These are phyloP conservation scores for Digitaria exilis DNA, from an alignment of 202 grass and related monocot species.

Conservation along the genomic window DNA sequence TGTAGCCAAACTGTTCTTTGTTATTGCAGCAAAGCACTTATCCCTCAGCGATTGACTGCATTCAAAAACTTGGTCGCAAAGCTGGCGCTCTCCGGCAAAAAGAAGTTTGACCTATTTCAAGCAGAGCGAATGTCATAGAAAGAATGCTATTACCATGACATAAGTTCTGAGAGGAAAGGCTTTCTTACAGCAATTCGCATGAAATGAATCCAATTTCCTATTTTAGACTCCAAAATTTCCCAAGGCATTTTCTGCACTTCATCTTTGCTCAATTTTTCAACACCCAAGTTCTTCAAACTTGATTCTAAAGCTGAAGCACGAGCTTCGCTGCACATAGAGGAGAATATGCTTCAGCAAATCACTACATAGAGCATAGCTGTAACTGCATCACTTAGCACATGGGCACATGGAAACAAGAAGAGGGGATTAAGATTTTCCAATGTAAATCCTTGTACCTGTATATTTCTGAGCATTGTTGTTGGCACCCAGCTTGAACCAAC, in stretches of 20 bases:
- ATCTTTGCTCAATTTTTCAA: conserved; percentile 96
- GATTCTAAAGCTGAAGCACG: conserved; percentile 84
- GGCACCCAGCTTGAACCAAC: conserved; percentile 83
- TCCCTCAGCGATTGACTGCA: conserved; percentile 80
- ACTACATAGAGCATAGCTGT: not conserved
- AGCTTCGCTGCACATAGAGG: conserved; percentile 58
- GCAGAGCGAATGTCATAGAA: conserved; percentile 30
- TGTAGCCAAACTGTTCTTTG: conserved; percentile 77
- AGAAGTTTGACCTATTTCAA: conserved; percentile 91
- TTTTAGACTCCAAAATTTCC: conserved; percentile 94
- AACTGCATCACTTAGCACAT: conserved; percentile 6
- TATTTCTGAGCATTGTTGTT: conserved; percentile 81
- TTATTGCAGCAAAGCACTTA: conserved; percentile 87
- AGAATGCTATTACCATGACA: conserved; percentile 21
- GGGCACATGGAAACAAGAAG: not conserved
- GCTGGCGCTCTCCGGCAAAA: conserved; percentile 82
- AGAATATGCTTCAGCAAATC: conserved; percentile 38
- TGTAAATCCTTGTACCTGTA: conserved; percentile 63
- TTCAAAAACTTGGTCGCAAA: conserved; percentile 96
- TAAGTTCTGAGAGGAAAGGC: not conserved
- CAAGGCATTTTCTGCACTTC: conserved; percentile 98
- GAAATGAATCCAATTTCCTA: conserved; percentile 95
- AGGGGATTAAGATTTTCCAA: not conserved
- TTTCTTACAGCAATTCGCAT: conserved; percentile 93
- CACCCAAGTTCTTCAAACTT: conserved; percentile 89